Evolutionary conservation across 176 grass and related monocot genomes (phyloP).

Genomic region (Cenchrus americanus): DNA sequence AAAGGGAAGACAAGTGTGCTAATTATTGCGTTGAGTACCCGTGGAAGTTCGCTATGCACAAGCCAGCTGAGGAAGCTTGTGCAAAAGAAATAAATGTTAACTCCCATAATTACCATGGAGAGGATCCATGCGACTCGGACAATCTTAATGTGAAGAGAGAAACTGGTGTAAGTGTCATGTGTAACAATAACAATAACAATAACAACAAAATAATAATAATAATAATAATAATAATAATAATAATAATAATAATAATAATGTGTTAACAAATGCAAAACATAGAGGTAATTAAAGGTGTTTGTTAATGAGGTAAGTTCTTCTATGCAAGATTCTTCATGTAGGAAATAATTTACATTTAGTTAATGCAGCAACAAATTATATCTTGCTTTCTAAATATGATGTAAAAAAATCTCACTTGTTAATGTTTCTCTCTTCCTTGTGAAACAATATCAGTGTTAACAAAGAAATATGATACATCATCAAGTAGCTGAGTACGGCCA

Average conservation of each 20-base stretch:
- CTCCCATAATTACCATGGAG: constrained; percentile 52
- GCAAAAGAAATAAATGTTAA: constrained; percentile 76
- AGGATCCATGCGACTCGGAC: constrained; percentile 65
- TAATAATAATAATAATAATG: not conserved
- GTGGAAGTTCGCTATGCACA: constrained; percentile 56
- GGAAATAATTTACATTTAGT: not conserved
- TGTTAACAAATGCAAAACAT: not conserved
- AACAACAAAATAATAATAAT: not conserved
- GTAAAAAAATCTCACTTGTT: not conserved
- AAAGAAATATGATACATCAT: not conserved
- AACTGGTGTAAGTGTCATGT: constrained; percentile 13
- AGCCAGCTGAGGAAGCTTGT: constrained; percentile 63
- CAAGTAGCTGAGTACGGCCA: not conserved
- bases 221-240: not conserved
- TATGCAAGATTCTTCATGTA: not conserved
- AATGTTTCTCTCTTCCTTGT: not conserved
- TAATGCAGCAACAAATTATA: not conserved
- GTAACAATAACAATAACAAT: not conserved
- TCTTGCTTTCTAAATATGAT: not conserved
- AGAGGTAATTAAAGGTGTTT: not conserved
- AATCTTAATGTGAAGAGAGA: constrained; percentile 51
- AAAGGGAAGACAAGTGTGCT: constrained; percentile 70
- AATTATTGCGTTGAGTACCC: constrained; percentile 47
- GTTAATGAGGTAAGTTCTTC: not conserved
- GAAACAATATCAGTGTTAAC: not conserved